Evolutionary conservation across 2,329 filamentous ascomycete genomes (phyloP), one percentile per base, ranked within the genome.

Genomic region (Didymellaceae sp.): DNA sequence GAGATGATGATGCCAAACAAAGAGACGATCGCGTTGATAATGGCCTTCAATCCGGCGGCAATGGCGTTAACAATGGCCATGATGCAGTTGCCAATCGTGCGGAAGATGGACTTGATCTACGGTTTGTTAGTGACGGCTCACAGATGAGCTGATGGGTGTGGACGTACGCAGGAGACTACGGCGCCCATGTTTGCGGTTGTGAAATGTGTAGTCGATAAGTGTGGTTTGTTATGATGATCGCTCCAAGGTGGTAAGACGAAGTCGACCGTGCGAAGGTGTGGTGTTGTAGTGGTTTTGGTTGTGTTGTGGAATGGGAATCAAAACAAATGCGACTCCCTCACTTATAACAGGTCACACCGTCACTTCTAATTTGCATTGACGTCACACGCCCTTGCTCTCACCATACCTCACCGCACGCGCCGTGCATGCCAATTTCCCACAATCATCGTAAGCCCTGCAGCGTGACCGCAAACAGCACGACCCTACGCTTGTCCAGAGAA

Each of bases 91-190:
- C 74, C 74, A 62, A 80, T 79, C 41, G 77, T 77, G 55, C 74
- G 73, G 67, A 80, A 72, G 61, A 79, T 62, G 54, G 68, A 61
- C 46, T 74, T 59, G 63, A 77, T 73, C 74, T 77, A 52, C 9
- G 7, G 5, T 10, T 6, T 55, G 57, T 72, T 61, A 71, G 66
- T 39, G 22, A n/a, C 10, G 11, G 45, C 31, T 30, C 18, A 20
- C 14, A 11, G 17, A 24, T 1, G 1, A 24, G 11, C 9, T 30
- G 14, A 10, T 17, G 35, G 24, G 30, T 10, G 22, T 35, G 17
- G 42, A 82, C 88, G 68, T 89, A 93, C 89, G 72, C 89, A 92
- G 72, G 89, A 92, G 61, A 91, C 80, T 68, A 94, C 86, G 75
- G 87, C 89, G 78, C 90, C 90, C 90, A 94, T 93, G 62, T 74